These are phyloP conservation scores for Yarrowia divulgata DNA, from an alignment of 805 yeast species.

Conservation along the genomic window DNA sequence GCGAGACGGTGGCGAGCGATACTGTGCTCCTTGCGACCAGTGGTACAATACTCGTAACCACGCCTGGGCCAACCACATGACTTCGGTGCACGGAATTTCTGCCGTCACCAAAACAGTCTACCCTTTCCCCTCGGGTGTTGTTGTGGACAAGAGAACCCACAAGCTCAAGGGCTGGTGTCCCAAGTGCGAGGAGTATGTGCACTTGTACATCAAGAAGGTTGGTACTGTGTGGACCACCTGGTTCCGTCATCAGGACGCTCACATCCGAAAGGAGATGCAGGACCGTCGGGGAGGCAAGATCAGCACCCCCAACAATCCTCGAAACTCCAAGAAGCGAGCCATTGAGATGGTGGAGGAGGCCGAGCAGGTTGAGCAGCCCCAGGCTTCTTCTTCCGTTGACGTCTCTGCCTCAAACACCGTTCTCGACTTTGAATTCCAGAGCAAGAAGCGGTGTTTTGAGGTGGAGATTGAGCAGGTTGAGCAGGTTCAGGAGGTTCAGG, in stretches of 20 bases:
- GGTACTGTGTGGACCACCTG: constrained; percentile 29
- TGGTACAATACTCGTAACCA: constrained; percentile 32
- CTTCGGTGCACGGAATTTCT: constrained; percentile 20
- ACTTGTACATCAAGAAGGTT: constrained; percentile 6
- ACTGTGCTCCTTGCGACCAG: constrained; percentile 16
- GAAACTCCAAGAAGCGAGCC: constrained; percentile 19
- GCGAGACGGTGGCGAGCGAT: constrained; percentile 32
- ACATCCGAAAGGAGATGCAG: constrained; percentile 32
- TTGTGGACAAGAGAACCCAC: neutral
- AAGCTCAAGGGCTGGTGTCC: constrained; percentile 35
- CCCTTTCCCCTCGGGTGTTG: constrained; percentile 20
- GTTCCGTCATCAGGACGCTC: constrained; percentile 36
- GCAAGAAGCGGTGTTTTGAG: neutral
- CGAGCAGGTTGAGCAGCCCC: neutral
- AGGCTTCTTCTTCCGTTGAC: neutral
- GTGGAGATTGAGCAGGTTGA: neutral
- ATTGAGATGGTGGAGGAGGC: too few species aligned
- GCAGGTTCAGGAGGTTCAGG: neutral
- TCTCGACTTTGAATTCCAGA: neutral
- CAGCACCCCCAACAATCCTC: constrained; percentile 14
- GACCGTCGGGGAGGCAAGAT: constrained; percentile 36
- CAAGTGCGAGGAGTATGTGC: constrained; percentile 4
- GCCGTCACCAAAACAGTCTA: constrained; percentile 21
- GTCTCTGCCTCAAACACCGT: neutral
- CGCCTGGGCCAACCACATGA: constrained; percentile 37